phyloP scores from a whole-genome alignment of 768 basidiomycete species.

The Lepiota subincarnata region DNA sequence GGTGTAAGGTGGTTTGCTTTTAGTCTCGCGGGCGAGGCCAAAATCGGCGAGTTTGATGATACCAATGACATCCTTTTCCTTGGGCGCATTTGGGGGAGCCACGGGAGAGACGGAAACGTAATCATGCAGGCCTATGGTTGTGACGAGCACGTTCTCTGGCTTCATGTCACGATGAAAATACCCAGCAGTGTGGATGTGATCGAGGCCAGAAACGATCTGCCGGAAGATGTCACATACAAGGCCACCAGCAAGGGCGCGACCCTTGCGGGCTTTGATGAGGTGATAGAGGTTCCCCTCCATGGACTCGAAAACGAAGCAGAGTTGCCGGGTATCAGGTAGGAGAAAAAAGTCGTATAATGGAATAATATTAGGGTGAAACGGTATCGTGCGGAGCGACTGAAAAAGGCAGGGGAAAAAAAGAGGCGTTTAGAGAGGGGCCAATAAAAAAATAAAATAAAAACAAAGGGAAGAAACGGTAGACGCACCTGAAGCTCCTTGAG shows the following conservation, averaged over 20 bases:
- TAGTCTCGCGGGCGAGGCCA: constrained; percentile 89
- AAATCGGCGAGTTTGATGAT: constrained; percentile 99
- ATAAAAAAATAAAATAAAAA: constrained; percentile 10
- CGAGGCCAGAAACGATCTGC: constrained; percentile 85
- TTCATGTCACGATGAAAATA: constrained; percentile 99
- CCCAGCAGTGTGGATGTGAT: constrained; percentile 88
- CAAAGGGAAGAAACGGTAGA: constrained; percentile 9
- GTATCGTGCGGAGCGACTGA: constrained; percentile 91
- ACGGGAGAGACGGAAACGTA: constrained; percentile 79
- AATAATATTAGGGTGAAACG: constrained; percentile 95
- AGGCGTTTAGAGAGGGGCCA: constrained; percentile 14
- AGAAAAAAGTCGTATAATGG: constrained; percentile 99
- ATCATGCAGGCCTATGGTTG: constrained; percentile 92
- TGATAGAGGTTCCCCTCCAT: constrained; percentile 99
- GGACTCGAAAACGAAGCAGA: constrained; percentile 99
- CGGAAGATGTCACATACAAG: constrained; percentile 92
- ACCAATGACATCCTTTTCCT: constrained; percentile 91
- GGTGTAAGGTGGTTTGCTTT: constrained; percentile 88
- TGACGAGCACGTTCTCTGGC: constrained; percentile 97
- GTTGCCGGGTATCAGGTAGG: constrained; percentile 90
- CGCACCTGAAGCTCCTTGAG: constrained; percentile 93
- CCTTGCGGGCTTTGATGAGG: constrained; percentile 95
- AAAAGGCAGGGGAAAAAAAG: constrained; percentile 9
- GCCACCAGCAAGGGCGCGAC: constrained; percentile 93
- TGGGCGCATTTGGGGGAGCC: constrained; percentile 56